A percentile compares a stretch with the other conserved stretches of the same genome.
Conservation (phyloP, 2,329 filamentous ascomycete species). For the Dothideomycetidae sp. region DNA sequence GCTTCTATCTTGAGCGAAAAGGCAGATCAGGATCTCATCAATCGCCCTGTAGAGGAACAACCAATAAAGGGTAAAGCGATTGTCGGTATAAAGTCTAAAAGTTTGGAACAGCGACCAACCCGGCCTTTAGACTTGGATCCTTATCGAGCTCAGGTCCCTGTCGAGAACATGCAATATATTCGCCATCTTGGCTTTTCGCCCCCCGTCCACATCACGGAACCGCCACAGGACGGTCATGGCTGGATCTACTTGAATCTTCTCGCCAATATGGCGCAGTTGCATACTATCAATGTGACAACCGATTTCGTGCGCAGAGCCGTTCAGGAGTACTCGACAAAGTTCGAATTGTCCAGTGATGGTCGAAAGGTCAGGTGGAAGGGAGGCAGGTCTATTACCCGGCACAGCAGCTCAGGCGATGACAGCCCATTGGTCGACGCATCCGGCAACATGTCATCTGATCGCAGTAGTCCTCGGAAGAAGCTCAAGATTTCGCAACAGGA, state of each 20-base stretch:
- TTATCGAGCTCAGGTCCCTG: conserved; percentile 57
- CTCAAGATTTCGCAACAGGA: conserved; percentile 16
- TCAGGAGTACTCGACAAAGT: conserved; percentile 53
- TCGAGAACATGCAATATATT: conserved; percentile 68
- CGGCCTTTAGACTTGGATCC: conserved; percentile 64
- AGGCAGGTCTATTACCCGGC: conserved; percentile 47
- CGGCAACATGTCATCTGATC: conserved; percentile 15
- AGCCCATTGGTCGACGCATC: conserved; percentile 10
- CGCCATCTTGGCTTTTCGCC: conserved; percentile 56
- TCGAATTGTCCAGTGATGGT: conserved; percentile 65
- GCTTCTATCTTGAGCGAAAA: conserved; percentile 29
- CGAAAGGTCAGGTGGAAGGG: conserved; percentile 70
- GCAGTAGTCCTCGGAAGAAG: conserved; percentile 16
- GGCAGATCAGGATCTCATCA: background rate
- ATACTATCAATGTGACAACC: conserved; percentile 69
- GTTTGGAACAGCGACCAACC: conserved; percentile 51
- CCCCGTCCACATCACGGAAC: conserved; percentile 34
- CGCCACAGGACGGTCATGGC: conserved; percentile 52
- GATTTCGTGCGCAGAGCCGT: conserved; percentile 64
- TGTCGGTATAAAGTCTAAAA: conserved; percentile 4
- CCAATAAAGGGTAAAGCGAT: background rate
- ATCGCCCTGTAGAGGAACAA: background rate
- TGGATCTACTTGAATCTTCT: conserved; percentile 76
- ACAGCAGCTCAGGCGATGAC: conserved; percentile 43
- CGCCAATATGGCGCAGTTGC: conserved; percentile 68